A percentile compares a stretch with the other conserved stretches of the same genome.
Conservation (phyloP, 2,329 filamentous ascomycete genomes). For the Aspergillus brasiliensis region DNA sequence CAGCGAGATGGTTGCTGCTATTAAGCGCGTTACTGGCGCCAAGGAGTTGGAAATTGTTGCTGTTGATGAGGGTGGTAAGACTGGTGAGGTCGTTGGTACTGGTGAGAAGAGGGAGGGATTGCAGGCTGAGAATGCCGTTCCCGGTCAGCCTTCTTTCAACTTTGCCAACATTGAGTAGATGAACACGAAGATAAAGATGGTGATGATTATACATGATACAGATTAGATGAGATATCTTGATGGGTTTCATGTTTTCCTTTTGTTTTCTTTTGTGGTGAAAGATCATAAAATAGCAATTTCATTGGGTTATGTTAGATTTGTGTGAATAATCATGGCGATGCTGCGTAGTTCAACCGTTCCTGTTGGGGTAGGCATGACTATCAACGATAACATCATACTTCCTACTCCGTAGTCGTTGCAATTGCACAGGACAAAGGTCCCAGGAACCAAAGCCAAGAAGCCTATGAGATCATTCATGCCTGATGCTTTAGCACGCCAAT, state of each 20-base stretch:
- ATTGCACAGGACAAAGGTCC: too few relatives aligned
- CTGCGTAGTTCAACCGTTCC: too few relatives aligned
- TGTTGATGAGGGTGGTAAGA: constrained; percentile 62
- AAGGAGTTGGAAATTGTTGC: constrained; percentile 71
- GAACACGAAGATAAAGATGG: too few relatives aligned
- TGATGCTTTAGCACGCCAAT: background rate
- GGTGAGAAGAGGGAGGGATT: constrained; percentile 61
- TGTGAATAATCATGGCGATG: background rate
- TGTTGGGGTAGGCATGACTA: too few relatives aligned
- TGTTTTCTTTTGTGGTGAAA: background rate
- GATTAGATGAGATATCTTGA: background rate
- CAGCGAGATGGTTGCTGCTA: constrained; percentile 72
- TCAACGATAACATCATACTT: too few relatives aligned
- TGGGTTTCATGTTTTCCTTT: background rate
- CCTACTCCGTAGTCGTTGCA: background rate
- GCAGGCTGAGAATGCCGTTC: constrained; percentile 74
- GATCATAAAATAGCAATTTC: constrained; percentile 9
- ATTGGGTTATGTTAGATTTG: constrained; percentile 11
- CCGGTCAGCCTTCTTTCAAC: constrained; percentile 77
- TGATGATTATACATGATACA: background rate
- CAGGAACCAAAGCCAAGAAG: too few relatives aligned
- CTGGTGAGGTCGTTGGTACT: constrained; percentile 45
- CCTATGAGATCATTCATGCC: background rate
- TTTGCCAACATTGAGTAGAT: constrained; percentile 73
- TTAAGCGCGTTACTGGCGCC: constrained; percentile 75